Evolutionary conservation across 129 eudicot species (phyloP).

Genomic region (Pulicaria dysenterica): DNA sequence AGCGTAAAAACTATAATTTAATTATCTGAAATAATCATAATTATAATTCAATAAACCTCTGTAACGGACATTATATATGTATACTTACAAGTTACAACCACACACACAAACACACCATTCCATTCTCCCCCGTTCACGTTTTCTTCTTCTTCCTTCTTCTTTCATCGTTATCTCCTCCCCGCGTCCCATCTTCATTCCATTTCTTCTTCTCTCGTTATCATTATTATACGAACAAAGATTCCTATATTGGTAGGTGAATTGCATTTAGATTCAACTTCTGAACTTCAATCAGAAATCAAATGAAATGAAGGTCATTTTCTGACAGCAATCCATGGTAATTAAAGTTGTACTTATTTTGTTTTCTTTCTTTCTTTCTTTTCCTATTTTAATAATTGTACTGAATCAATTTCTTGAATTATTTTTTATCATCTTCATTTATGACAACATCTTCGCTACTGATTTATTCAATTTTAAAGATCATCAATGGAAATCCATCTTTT

Average conservation of each 20-base stretch:
- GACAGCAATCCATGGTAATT: constrained; percentile 17
- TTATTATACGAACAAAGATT: neutral
- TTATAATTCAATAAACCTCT: too few relatives aligned
- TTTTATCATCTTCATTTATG: constrained; percentile 25
- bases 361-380: constrained; percentile 3
- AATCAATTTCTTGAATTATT: constrained; percentile 13
- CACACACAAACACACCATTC: constrained; percentile 32
- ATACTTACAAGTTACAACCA: neutral
- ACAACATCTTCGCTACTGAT: constrained; percentile 7
- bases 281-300: constrained; percentile 31
- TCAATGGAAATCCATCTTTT: neutral
- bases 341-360: constrained; percentile 26
- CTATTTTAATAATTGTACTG: constrained; percentile 27
- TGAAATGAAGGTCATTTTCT: constrained; percentile 19
- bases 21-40: too few relatives aligned
- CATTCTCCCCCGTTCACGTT: constrained; percentile 24
- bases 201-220: constrained; percentile 12
- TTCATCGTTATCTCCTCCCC: constrained; percentile 37
- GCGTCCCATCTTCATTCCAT: constrained; percentile 20
- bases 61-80: constrained; percentile 28
- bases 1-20: too few relatives aligned
- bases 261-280: constrained; percentile 39
- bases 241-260: constrained; percentile 34
- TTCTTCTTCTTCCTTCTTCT: constrained; percentile 20
- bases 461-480: constrained; percentile 12